Evolutionary conservation across 176 grass and related monocot genomes (phyloP), one percentile per base, ranked within the genome.

Genomic region (Saccharum officinarum): DNA sequence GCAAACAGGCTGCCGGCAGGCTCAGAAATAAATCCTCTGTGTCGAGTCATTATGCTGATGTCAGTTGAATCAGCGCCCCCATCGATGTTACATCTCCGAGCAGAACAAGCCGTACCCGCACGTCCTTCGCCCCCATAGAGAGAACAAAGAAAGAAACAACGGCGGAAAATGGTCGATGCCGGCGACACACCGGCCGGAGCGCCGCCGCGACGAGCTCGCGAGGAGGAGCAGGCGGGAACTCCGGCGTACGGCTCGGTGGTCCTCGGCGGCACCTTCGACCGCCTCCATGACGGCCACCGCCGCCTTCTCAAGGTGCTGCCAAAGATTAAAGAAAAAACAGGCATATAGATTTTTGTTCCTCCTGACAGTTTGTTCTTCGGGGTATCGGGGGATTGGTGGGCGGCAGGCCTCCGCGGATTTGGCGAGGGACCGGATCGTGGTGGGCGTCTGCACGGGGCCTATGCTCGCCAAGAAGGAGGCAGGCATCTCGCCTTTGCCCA

Each of bases 391-490:
- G 50, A 67, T 79, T 84, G 66, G 9, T 55, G 38, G 82, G 28
- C n/a, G 7, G 41, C 45, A 94, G 92, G 92, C 92, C 3, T 86
- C 86, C 18, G 80, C 79, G 66, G 92, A 94, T 69, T 77, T 94
- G 76, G 83, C 76, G 70, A 86, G 64, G 36, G 75, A 88, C 60
- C 75, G 89, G 33, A 88, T 94, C 79, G 88, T 91, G 69, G 83
- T 91, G 47, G 88, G 92, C 52, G 83, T 94, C 74, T 91, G 88
- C 88, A 86, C 86, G 61, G 92, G 92, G 3, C 88, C 86, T 47
- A 94, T 94, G 92, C 78, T 94, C 39, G 74, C 76, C 86, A 88
- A 88, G 70, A 91, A 94, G 69, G 92, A 94, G 92, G 92, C 86
- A 55, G 50, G 71, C 74, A 78, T 83, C 23, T 83, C 55, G 1